Base-by-base conservation (phyloP, 805 yeast genomes). In the Candida golubevii region DNA sequence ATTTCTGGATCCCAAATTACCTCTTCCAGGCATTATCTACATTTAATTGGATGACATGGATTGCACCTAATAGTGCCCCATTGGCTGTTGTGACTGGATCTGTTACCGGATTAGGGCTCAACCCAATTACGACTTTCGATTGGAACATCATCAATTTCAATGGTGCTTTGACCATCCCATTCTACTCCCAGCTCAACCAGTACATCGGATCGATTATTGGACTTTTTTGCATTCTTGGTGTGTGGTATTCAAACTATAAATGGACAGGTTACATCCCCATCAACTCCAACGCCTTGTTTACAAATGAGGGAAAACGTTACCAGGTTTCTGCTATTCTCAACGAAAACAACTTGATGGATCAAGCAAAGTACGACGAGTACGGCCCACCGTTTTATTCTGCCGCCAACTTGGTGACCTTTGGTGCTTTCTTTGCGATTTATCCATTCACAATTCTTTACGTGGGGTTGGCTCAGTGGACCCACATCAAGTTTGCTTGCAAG, bases 21-120 rank as follows among this genome's bases (percentile, higher is more conserved):
- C 61, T 83, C 33, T 78, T 79, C 61, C 72, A 71, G 29, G 84
- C 78, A 9, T 63, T 84, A 47, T 75, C 85, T 2, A 66, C 70
- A 50, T 80, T 84, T 55, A 75, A 81, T 7, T 80, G 83, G 72
- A 75, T 80, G 33, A 70, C 83, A n/a, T 83, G 89, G 88, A 80
- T 80, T 39, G 69, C 58, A 14, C 78, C 78, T n/a, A 61, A 77
- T 33, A 79, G 79, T 56, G 75, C 75, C 41, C 71, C 73, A 13
- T 72, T 83, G 26, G 81, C 80, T 50, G 84, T 79, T 54, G 64
- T 84, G 13, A 83, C 83, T 51, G 91, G 91, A 39, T 67, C 77
- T 7, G 48, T 62, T 8, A 63, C 77, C 11, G 90, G 90, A 11
- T 64, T 83, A 45, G 88, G 87, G 15, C 55, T 81, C 56, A 61